Evolutionary conservation across 495 filamentous ascomycete genomes (phyloP).

Genomic region (Monascus purpureus): DNA sequence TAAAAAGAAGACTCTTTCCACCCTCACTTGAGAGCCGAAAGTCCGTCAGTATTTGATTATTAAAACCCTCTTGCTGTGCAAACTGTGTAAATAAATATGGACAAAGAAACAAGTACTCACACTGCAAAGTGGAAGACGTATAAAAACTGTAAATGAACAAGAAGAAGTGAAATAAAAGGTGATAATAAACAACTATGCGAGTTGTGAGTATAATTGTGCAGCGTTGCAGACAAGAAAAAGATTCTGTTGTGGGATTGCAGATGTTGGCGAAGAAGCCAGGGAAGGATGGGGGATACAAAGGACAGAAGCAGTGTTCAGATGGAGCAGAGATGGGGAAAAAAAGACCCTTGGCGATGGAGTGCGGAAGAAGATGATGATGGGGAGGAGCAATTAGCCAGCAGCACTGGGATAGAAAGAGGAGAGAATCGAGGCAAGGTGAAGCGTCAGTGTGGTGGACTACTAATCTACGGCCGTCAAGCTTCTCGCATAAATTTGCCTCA

Average conservation of each 20-base stretch:
- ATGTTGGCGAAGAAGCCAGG: background rate
- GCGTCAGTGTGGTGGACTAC: too few relatives aligned
- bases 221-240: conserved; percentile 6
- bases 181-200: too few relatives aligned
- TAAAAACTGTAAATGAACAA: conserved; percentile 11
- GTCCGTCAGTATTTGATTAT: conserved; percentile 6
- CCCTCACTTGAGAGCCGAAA: conserved; percentile 8
- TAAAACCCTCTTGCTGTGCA: too few relatives aligned
- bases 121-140: conserved; percentile 18
- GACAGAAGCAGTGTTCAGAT: conserved; percentile 2
- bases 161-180: conserved; percentile 1
- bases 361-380: too few relatives aligned
- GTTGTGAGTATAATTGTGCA: conserved; percentile 3
- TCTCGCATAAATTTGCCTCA: conserved; percentile 2
- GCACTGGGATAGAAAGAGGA: conserved; percentile 2
- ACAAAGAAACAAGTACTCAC: conserved; percentile 15
- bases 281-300: background rate
- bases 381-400: too few relatives aligned
- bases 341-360: too few relatives aligned
- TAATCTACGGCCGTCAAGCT: too few relatives aligned
- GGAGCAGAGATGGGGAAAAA: conserved; percentile 6
- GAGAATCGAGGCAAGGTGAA: conserved; percentile 3
- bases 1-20: conserved; percentile 7
- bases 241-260: background rate
- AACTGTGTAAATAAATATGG: conserved; percentile 1